Base-by-base conservation (phyloP, 495 filamentous ascomycete genomes). In the Lepraria neglecta region DNA sequence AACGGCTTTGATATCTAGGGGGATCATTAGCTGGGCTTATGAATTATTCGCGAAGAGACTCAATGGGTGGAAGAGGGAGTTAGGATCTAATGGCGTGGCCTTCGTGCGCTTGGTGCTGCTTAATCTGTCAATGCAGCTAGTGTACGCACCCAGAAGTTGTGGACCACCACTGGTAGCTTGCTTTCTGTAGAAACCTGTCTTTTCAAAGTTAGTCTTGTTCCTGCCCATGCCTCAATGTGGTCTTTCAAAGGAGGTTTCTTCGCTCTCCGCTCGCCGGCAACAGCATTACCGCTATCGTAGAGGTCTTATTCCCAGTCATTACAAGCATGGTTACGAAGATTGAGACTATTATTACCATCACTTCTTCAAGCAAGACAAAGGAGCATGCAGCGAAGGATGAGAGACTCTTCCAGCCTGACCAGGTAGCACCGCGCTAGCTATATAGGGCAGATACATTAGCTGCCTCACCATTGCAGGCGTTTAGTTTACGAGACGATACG, bases 391-490 rank as follows among this genome's bases (percentile, higher is more conserved):
- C 47, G 47, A 24, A 28, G 24, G 19, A 51, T 51, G 21, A 17
- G 47, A 51, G 17, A 51, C 47, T 51, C 47, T 51, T 51, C 47
- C 24, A 51, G 17, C 15, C 47, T 51, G 47, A 51, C 21, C 47
- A 51, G 47, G 15, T 21, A 51, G 21, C 0, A 51, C 47, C 47
- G 47, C 47, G n/a, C 21, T 51, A 51, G 21, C 27, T 30, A 12
- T n/a, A 51, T 24, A 14, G 27, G 47, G 47, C 1, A 51, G 47
- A 51, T 51, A 0, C 19, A 51, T 15, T 30, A 51, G 47, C 47
- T 51, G 47, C 47, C 11, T 51, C 47, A 51, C 19, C 47, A 30
- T 24, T 51, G 47, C 17, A 30, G 21, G 19, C 47, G 5, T 24
- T 30, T 24, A 51, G 24, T n/a, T 24, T 51, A 19, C 21, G 47